phyloP scores from a whole-genome alignment of 2,329 filamentous ascomycete species.

The Talaromyces sp. region DNA sequence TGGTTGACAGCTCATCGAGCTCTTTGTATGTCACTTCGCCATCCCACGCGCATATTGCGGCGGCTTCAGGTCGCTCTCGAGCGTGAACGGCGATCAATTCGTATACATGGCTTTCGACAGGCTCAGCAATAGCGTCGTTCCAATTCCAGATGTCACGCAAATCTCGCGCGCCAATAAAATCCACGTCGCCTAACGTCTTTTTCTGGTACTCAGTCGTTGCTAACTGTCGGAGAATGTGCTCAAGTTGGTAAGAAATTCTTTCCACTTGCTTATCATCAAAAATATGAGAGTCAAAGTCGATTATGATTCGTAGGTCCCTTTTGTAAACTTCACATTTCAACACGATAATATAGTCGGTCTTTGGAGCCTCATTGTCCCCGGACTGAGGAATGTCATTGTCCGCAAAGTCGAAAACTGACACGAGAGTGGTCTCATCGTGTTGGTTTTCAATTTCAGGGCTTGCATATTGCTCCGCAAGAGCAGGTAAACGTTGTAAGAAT shows the following conservation, averaged over 20 bases:
- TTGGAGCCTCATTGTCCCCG: not conserved
- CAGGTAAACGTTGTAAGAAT: not conserved
- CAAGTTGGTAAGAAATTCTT: slow-evolving; percentile 1
- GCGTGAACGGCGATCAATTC: not conserved
- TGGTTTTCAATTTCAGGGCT: not conserved
- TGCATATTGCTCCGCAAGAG: not conserved
- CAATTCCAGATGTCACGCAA: not conserved
- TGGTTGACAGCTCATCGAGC: slow-evolving; percentile 26
- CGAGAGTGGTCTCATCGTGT: not conserved
- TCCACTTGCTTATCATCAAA: slow-evolving; percentile 1
- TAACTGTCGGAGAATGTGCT: slow-evolving; percentile 4
- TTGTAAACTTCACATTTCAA: not conserved
- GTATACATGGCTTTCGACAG: not conserved
- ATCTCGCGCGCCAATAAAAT: not conserved
- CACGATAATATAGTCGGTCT: not conserved
- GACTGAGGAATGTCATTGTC: not conserved
- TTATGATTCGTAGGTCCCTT: not conserved
- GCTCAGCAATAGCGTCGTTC: not conserved
- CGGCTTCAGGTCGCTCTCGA: slow-evolving; percentile 15
- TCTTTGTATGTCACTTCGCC: slow-evolving; percentile 24
- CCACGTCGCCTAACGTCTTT: not conserved
- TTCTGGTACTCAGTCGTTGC: not conserved
- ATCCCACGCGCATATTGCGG: slow-evolving; percentile 28
- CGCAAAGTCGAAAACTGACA: not conserved
- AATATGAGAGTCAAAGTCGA: slow-evolving; percentile 4